Percentiles rank a stretch among this genome's conserved stretches.
Evolutionary conservation across 1,284 basidiomycete genomes (phyloP).

Genomic region (Pisolithus thermaeus): DNA sequence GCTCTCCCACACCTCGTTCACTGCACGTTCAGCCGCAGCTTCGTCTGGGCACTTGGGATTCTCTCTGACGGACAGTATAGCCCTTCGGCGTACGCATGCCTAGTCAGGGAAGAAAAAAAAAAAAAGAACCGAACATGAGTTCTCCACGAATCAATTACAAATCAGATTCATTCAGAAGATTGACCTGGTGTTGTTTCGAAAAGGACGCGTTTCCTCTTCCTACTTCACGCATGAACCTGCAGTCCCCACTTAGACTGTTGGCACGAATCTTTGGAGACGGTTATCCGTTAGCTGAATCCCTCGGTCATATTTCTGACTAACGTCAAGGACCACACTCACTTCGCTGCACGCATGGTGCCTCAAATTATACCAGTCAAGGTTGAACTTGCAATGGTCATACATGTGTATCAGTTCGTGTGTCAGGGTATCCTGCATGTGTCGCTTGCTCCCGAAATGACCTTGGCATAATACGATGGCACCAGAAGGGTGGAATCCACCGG

Average conservation of each 20-base stretch:
- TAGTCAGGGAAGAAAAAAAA: constrained; percentile 25
- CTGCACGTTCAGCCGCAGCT: constrained; percentile 78
- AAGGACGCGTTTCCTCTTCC: constrained; percentile 72
- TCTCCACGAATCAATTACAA: background rate
- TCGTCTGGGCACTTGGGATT: constrained; percentile 79
- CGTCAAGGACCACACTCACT: constrained; percentile 42
- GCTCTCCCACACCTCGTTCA: constrained; percentile 95
- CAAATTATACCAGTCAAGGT: constrained; percentile 87
- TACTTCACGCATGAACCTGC: constrained; percentile 77
- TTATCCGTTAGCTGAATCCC: background rate
- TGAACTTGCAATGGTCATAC: constrained; percentile 93
- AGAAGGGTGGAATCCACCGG: constrained; percentile 80
- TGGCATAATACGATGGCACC: constrained; percentile 81
- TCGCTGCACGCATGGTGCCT: constrained; percentile 95
- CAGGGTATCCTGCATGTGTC: constrained; percentile 89
- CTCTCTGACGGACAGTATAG: constrained; percentile 73
- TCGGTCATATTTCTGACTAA: background rate
- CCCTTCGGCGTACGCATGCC: constrained; percentile 87
- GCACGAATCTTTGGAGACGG: constrained; percentile 75
- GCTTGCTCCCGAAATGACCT: constrained; percentile 74
- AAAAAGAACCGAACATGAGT: background rate
- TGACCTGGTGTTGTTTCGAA: constrained; percentile 90
- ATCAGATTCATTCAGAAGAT: constrained; percentile 9
- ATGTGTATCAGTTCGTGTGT: constrained; percentile 95
- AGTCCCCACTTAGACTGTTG: constrained; percentile 91